phyloP scores from a whole-genome alignment of 768 basidiomycete species.

The Tylopilus subfusipes region DNA sequence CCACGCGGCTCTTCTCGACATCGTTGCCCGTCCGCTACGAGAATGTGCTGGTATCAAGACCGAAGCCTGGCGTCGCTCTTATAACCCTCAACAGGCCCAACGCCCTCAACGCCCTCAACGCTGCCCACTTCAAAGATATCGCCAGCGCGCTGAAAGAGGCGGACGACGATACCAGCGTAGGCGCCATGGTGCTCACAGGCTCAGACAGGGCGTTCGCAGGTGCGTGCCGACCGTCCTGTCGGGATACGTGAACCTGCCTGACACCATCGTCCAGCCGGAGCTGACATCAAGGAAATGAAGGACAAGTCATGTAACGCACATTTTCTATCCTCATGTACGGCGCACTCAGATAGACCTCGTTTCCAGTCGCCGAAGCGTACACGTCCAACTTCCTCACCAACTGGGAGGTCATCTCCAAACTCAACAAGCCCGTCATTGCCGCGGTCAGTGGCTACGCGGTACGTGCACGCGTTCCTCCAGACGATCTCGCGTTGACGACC shows the following conservation, averaged over 20 bases:
- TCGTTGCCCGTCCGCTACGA: constrained; percentile 44
- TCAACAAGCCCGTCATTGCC: constrained; percentile 92
- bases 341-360: neutral
- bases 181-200: constrained; percentile 90
- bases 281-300: constrained; percentile 99
- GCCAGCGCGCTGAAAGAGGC: constrained; percentile 71
- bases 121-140: constrained; percentile 76
- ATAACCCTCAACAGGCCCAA: constrained; percentile 89
- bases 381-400: constrained; percentile 78
- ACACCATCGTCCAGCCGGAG: constrained; percentile 60
- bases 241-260: neutral
- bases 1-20: constrained; percentile 25
- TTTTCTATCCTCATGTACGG: neutral
- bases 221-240: constrained; percentile 31
- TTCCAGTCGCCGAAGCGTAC: constrained; percentile 80
- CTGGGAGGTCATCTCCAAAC: constrained; percentile 69
- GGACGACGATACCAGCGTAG: constrained; percentile 66
- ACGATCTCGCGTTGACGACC: neutral
- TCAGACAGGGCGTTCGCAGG: constrained; percentile 93
- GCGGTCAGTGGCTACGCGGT: constrained; percentile 95
- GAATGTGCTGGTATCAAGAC: constrained; percentile 65
- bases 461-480: constrained; percentile 30
- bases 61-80: constrained; percentile 67
- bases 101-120: constrained; percentile 82
- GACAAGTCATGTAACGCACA: constrained; percentile 78